Percentiles rank a stretch among this genome's conserved stretches.
Evolutionary conservation across 805 yeast species (phyloP).

Genomic region (Cyberlindnera maclurae): DNA sequence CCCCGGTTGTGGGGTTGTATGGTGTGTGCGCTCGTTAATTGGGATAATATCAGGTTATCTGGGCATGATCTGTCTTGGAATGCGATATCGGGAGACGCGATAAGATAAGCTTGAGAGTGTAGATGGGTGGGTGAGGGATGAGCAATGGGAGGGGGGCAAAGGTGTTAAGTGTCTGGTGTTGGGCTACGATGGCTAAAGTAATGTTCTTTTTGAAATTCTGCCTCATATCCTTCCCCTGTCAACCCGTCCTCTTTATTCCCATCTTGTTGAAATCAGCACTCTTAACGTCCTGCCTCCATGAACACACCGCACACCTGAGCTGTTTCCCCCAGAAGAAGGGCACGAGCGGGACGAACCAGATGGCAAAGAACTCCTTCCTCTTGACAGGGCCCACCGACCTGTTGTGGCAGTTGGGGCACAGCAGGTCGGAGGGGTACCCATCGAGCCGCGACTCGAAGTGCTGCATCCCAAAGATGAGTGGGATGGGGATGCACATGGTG

Average conservation of each 20-base stretch:
- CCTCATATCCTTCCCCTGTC: neutral
- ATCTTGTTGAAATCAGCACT: slow-evolving; percentile 26
- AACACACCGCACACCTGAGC: slow-evolving; percentile 44
- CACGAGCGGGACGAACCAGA: slow-evolving; percentile 47
- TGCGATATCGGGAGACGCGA: too few relatives aligned
- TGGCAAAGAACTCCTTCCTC: slow-evolving; percentile 43
- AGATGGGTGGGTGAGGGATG: too few relatives aligned
- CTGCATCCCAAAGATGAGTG: slow-evolving; percentile 28
- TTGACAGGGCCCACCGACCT: slow-evolving; percentile 45
- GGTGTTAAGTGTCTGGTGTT: too few relatives aligned
- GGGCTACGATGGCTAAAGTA: too few relatives aligned
- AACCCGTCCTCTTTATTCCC: slow-evolving; percentile 4
- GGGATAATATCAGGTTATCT: too few relatives aligned
- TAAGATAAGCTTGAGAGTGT: too few relatives aligned
- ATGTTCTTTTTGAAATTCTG: too few relatives aligned
- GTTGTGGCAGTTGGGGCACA: slow-evolving; percentile 56
- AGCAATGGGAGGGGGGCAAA: too few relatives aligned
- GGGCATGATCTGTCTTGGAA: too few relatives aligned
- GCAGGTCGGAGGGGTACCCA: slow-evolving; percentile 23
- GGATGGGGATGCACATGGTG: slow-evolving; percentile 5
- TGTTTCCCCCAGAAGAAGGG: slow-evolving; percentile 49
- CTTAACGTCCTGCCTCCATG: slow-evolving; percentile 36
- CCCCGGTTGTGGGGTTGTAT: too few relatives aligned
- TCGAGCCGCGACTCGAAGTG: slow-evolving; percentile 23
- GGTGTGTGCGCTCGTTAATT: too few relatives aligned